phyloP scores from a whole-genome alignment of 2,329 filamentous ascomycete genomes.

The Chaetoscypha palmicola region DNA sequence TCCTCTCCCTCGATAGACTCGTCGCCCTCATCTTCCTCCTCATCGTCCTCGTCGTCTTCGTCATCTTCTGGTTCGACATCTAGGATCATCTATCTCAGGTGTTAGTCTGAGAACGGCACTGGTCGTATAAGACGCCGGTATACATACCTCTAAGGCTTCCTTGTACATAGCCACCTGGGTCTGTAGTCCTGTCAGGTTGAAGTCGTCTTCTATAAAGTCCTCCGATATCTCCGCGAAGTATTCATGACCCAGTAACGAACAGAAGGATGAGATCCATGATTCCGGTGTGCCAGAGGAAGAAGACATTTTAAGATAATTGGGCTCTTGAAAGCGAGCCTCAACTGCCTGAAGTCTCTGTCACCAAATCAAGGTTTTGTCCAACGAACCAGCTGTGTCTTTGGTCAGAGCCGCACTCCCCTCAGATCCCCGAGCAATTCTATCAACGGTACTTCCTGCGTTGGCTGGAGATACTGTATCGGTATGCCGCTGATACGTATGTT shows the following conservation, averaged over 20 bases:
- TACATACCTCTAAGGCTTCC: constrained; percentile 75
- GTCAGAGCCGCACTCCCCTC: too few species aligned
- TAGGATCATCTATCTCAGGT: constrained; percentile 79
- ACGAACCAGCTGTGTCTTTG: background rate
- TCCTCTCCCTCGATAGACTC: constrained; percentile 61
- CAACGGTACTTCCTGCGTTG: too few species aligned
- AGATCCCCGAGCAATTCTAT: too few species aligned
- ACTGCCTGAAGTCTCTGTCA: background rate
- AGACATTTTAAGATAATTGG: constrained; percentile 25
- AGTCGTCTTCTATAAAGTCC: constrained; percentile 99
- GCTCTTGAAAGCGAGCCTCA: constrained; percentile 3
- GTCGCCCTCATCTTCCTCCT: constrained; percentile 61
- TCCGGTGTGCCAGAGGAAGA: constrained; percentile 43
- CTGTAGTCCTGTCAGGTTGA: constrained; percentile 93
- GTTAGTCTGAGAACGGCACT: too few species aligned
- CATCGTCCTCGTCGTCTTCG: constrained; percentile 70
- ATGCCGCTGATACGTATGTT: too few species aligned
- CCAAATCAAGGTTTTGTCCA: background rate
- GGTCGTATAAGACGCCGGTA: too few species aligned
- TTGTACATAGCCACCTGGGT: constrained; percentile 98
- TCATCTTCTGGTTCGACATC: constrained; percentile 96
- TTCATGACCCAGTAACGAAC: constrained; percentile 89
- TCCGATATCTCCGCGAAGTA: constrained; percentile 99
- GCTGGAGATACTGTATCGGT: too few species aligned
- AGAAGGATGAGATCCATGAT: constrained; percentile 98